Base-by-base conservation (phyloP, 108 stramenopile species). In the Stephanodiscus minutulus region DNA sequence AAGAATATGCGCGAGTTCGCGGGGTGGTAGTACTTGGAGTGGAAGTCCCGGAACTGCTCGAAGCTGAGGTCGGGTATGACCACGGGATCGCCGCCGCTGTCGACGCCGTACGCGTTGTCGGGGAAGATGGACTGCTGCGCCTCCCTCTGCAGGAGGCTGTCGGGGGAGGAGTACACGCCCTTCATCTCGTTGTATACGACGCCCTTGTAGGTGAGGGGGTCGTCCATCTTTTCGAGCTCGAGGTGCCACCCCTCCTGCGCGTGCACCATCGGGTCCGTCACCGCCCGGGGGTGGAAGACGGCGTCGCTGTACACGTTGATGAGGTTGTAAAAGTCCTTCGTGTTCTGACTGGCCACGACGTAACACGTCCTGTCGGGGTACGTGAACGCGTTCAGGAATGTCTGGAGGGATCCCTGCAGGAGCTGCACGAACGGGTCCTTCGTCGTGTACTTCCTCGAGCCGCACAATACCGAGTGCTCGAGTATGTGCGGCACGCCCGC, bases 101-200 rank as follows among this genome's bases (percentile, higher is more conserved):
- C 97, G 1, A 97, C 93, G 17, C 84, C 89, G 66, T 99, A 99
- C 8, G 96, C 91, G 72, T 93, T 98, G 82, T 96, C 96, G 4
- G 97, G 97, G 66, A 98, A 98, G 36, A 98, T 71, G 35, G 88
- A 87, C 74, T 93, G 85, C 79, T 98, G 97, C 25, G 92, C 84
- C 53, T 95, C 96, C 29, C 96, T 82, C 55, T 82, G 85, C 58
- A 97, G 61, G 22, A 96, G 83, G 12, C 93, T 91, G 72, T 98
- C 98, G 10, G 98, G 92, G 37, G 84, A 87, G 22, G 93, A 95
- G 70, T 98, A 98, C 8, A 98, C 98, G 22, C 99, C 99, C 85
- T 99, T 99, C 99, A 99, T 99, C 86, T 99, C 99, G 66, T 98
- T 98, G 90, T 91, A 99, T 10, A 99, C 99, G 27, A 99, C 97